Conservation (phyloP, 2,329 filamentous ascomycete species). For the Cercospora canescens region DNA sequence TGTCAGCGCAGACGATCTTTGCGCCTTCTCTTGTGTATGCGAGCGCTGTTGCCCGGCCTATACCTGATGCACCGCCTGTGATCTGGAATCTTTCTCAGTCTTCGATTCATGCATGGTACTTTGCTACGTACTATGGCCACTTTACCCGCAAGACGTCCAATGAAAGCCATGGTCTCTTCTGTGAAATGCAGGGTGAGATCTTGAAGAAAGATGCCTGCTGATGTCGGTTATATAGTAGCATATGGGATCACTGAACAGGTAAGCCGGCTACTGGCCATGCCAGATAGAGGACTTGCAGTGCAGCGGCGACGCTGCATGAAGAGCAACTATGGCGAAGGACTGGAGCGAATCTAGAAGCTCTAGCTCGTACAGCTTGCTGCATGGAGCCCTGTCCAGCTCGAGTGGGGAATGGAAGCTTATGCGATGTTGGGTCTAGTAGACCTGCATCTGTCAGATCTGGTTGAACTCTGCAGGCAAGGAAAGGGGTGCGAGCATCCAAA, state of each 20-base stretch:
- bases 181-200: too few species aligned
- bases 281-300: neutral
- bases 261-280: neutral
- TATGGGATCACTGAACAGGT: neutral
- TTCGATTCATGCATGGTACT: neutral
- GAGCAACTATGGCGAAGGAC: neutral
- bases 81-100: neutral
- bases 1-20: constrained; percentile 32
- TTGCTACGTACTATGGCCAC: constrained; percentile 27
- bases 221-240: neutral
- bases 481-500: neutral
- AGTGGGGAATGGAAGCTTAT: neutral
- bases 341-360: neutral
- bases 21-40: constrained; percentile 30
- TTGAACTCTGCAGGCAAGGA: neutral
- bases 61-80: constrained; percentile 34
- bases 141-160: constrained; percentile 30
- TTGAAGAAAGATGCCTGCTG: neutral
- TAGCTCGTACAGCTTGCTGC: neutral
- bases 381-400: neutral
- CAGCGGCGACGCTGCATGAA: neutral
- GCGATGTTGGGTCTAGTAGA: neutral
- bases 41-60: constrained; percentile 31
- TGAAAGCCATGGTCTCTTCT: constrained; percentile 11
- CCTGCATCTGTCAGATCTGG: neutral